Percentiles rank a stretch among this genome's conserved stretches.
These are phyloP conservation scores for Malus hybrid DNA, from an alignment of 331 rosid species.

Conservation along the genomic window DNA sequence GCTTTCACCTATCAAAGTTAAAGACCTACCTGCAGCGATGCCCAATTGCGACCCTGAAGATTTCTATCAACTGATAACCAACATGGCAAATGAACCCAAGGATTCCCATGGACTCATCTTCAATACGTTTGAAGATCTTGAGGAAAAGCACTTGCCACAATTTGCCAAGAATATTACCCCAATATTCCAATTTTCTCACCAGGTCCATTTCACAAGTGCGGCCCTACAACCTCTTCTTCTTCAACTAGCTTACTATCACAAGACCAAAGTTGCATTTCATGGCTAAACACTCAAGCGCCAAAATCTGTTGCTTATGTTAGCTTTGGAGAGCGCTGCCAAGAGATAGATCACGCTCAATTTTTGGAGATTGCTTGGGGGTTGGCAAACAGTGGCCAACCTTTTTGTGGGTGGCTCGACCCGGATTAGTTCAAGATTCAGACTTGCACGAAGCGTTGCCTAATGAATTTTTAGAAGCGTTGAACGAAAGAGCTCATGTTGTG, in stretches of 20 bases:
- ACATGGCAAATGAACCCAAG: not conserved
- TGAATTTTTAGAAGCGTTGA: conserved; percentile 21
- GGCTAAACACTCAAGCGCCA: conserved; percentile 32
- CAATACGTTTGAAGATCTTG: conserved; percentile 16
- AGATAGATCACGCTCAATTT: not conserved
- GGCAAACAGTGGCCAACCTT: not conserved
- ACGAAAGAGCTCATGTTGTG: conserved; percentile 29
- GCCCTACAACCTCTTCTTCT: conserved; percentile 5
- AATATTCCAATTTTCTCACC: not conserved
- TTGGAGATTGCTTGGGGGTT: not conserved
- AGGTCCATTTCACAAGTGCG: conserved; percentile 38
- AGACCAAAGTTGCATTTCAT: conserved; percentile 35
- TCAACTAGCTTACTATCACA: conserved; percentile 22
- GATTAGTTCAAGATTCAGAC: conserved; percentile 5
- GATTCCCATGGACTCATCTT: not conserved
- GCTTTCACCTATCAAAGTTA: conserved; percentile 36
- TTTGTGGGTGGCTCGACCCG: conserved; percentile 40
- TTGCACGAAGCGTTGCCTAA: not conserved
- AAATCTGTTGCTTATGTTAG: conserved; percentile 41
- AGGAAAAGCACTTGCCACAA: conserved; percentile 11
- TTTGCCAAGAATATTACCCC: conserved; percentile 9
- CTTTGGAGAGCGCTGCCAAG: conserved; percentile 28
- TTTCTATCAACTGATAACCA: not conserved
- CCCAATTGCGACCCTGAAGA: not conserved
- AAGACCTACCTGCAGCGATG: conserved; percentile 27